Conservation (phyloP, 495 filamentous ascomycete species). For the Daldinia decipiens region DNA sequence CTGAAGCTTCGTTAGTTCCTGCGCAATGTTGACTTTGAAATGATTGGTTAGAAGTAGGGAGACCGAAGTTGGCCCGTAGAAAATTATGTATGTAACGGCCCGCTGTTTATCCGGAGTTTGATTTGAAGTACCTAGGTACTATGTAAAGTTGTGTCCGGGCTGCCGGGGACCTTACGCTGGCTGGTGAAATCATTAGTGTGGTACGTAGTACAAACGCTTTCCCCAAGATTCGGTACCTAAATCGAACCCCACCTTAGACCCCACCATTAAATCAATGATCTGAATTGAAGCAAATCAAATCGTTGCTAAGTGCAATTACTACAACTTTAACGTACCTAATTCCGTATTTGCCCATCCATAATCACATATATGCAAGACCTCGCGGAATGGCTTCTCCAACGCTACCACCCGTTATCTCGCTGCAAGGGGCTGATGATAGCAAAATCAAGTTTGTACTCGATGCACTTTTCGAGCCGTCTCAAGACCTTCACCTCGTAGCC, state of each 20-base stretch:
- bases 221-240: slow-evolving; percentile 1
- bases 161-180: too few species aligned
- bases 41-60: slow-evolving; percentile 28
- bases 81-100: neutral
- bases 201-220: neutral
- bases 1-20: slow-evolving; percentile 19
- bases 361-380: neutral
- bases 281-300: neutral
- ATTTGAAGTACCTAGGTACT: too few species aligned
- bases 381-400: slow-evolving; percentile 20
- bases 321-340: too few species aligned
- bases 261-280: neutral
- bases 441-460: slow-evolving; percentile 68
- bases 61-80: slow-evolving; percentile 8
- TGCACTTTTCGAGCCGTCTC: slow-evolving; percentile 86
- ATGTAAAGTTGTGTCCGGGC: too few species aligned
- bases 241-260: neutral
- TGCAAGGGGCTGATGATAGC: slow-evolving; percentile 28
- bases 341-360: neutral
- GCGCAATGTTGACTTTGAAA: slow-evolving; percentile 37
- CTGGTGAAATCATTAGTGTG: too few species aligned
- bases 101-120: neutral
- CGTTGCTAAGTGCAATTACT: neutral
- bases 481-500: slow-evolving; percentile 76
- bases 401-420: slow-evolving; percentile 40